These are phyloP conservation scores for Xylariomycetidae sp. DNA, from an alignment of 2,329 filamentous ascomycete genomes.

Conservation along the genomic window DNA sequence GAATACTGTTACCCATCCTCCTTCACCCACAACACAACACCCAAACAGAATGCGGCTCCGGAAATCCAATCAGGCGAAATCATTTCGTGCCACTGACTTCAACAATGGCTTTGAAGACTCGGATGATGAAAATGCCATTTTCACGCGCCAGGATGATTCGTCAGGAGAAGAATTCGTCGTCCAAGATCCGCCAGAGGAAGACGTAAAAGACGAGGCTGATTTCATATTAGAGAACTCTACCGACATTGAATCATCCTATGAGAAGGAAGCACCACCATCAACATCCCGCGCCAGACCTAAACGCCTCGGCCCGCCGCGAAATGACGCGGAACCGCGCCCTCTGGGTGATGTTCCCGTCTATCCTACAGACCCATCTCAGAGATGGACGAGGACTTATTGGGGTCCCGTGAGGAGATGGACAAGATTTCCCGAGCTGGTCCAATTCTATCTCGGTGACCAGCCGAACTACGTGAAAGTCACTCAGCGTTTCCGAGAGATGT, in stretches of 20 bases:
- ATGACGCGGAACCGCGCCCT: slow-evolving; percentile 12
- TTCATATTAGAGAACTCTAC: too few species aligned
- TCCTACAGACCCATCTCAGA: slow-evolving; percentile 25
- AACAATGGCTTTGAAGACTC: slow-evolving; percentile 13
- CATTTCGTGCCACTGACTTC: slow-evolving; percentile 17
- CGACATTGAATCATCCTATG: too few species aligned
- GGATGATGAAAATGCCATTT: slow-evolving; percentile 16
- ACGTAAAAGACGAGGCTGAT: too few species aligned
- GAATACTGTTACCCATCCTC: too few species aligned
- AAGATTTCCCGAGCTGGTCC: slow-evolving; percentile 20
- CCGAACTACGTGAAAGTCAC: slow-evolving; percentile 16
- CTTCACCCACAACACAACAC: too few species aligned
- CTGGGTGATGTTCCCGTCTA: slow-evolving; percentile 23
- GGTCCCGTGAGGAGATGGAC: slow-evolving; percentile 29
- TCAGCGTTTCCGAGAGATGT: slow-evolving; percentile 20
- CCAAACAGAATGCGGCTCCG: slow-evolving; percentile 25
- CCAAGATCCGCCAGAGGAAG: slow-evolving; percentile 5
- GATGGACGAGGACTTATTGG: slow-evolving; percentile 28
- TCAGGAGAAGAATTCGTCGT: slow-evolving; percentile 24
- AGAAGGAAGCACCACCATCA: too few species aligned
- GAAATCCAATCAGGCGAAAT: slow-evolving; percentile 24
- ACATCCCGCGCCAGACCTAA: too few species aligned
- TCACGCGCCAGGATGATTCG: slow-evolving; percentile 10
- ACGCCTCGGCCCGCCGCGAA: too few species aligned
- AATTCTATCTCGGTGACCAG: slow-evolving; percentile 26